Evolutionary conservation across 805 yeast genomes (phyloP).

Genomic region (Maudiozyma barnettii): DNA sequence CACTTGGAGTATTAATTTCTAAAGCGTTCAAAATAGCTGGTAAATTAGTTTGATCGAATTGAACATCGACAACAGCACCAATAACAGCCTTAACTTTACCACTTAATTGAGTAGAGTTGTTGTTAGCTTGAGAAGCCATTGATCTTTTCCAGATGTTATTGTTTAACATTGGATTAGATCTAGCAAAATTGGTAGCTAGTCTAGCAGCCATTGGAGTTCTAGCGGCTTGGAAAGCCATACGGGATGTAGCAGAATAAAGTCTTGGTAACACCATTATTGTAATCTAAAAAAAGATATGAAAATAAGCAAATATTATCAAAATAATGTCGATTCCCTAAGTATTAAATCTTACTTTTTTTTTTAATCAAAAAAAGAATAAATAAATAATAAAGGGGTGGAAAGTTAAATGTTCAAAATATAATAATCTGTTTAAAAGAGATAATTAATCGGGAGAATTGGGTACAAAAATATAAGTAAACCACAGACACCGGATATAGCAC

Average conservation of each 20-base stretch:
- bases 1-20: constrained; percentile 70
- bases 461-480: too few relatives aligned
- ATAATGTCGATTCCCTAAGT: too few relatives aligned
- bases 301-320: too few relatives aligned
- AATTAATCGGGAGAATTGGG: too few relatives aligned
- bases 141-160: constrained; percentile 5
- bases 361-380: too few relatives aligned
- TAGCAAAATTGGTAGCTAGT: constrained; percentile 1
- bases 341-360: too few relatives aligned
- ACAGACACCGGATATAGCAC: too few relatives aligned
- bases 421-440: too few relatives aligned
- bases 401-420: too few relatives aligned
- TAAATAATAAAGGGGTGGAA: too few relatives aligned
- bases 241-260: constrained; percentile 57
- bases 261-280: constrained; percentile 44
- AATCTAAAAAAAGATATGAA: not conserved
- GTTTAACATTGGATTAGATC: constrained; percentile 1
- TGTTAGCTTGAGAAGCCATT: constrained; percentile 34
- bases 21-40: constrained; percentile 97
- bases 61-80: constrained; percentile 99
- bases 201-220: constrained; percentile 59
- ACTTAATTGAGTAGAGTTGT: constrained; percentile 36
- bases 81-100: constrained; percentile 96
- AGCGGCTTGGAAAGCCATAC: constrained; percentile 83
- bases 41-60: constrained; percentile 92